Conservation (phyloP, 192 early-diverging fungal species). For the Gaertneriomyces semiglobifer region DNA sequence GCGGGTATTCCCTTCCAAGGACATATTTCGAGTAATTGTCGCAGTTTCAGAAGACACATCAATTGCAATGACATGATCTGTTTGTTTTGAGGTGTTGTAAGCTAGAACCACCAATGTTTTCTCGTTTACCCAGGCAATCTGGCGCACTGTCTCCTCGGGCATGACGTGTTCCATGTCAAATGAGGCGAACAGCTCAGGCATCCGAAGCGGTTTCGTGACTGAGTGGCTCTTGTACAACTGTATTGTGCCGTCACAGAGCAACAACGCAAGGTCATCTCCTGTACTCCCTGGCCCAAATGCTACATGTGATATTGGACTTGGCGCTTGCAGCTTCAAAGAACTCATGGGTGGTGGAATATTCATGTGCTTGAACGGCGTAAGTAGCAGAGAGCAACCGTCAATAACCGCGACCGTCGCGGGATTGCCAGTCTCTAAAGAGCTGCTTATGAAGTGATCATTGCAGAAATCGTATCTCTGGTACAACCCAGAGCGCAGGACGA, state of each 20-base stretch:
- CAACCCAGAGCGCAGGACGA: constrained; percentile 26
- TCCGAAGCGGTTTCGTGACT: constrained; percentile 36
- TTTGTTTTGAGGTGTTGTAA: constrained; percentile 4
- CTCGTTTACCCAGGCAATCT: constrained; percentile 63
- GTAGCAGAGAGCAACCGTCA: constrained; percentile 60
- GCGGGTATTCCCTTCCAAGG: not conserved
- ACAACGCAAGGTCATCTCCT: constrained; percentile 70
- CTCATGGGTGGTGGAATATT: constrained; percentile 98
- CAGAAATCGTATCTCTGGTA: constrained; percentile 42
- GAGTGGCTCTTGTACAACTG: constrained; percentile 18
- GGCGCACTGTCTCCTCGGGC: constrained; percentile 39
- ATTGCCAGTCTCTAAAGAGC: constrained; percentile 38
- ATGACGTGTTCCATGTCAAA: not conserved
- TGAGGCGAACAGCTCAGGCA: constrained; percentile 21
- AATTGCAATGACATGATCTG: constrained; percentile 13
- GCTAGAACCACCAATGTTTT: constrained; percentile 49
- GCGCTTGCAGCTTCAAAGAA: constrained; percentile 38
- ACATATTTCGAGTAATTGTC: not conserved
- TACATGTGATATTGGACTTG: constrained; percentile 51
- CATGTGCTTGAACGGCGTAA: constrained; percentile 76
- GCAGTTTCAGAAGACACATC: not conserved
- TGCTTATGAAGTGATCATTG: constrained; percentile 40
- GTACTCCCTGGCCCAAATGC: constrained; percentile 57
- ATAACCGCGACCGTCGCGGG: constrained; percentile 69
- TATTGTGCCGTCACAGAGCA: constrained; percentile 55